Evolutionary conservation across 176 grass and related monocot species (phyloP), one percentile per base, ranked within the genome.

Genomic region (Olyra latifolia): DNA sequence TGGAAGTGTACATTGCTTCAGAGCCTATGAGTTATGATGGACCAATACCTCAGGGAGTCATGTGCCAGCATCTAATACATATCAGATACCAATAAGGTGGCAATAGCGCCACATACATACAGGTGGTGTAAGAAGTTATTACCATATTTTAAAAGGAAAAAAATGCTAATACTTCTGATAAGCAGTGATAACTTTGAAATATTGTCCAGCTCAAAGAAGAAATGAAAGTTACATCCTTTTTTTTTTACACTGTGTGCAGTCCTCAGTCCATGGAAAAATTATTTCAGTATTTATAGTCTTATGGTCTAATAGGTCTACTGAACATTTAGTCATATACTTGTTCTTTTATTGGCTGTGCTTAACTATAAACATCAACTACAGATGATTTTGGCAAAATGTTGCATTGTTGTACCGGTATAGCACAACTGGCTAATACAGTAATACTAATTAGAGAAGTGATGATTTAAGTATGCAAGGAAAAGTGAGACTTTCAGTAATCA

Each of bases 211-310:
- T 27, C n/a, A 35, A 12, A 35, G 27, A 72, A 19, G 4, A 35
- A 39, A 72, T 22, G 17, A 40, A 23, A 29, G 19, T 71, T 77
- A 46, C 28, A 52, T 71, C 13, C 11, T 13, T 32, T 24, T 44
- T 69, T 32, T 30, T 81, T 58, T 69, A 52, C 42, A 30, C 59
- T 28, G 28, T 81, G 16, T 41, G 39, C 15, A 86, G 17, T 68
- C 17, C 71, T 39, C 15, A 81, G 17, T 60, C 17, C 71, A 87
- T 19, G 44, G 24, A 69, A 49, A 9, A 7, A 61, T 76, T 69
- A 69, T 2, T 69, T 41, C 10, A 14, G 40, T 40, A 12, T 29
- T 55, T 7, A 69, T 63, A 52, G 8, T 28, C 20, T 52, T 60
- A 59, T 69, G 44, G 32, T 69, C 23, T 43, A 35, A 41, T 46